Evolutionary conservation across 2,329 filamentous ascomycete genomes (phyloP).

Genomic region (Calonectria pteridis): DNA sequence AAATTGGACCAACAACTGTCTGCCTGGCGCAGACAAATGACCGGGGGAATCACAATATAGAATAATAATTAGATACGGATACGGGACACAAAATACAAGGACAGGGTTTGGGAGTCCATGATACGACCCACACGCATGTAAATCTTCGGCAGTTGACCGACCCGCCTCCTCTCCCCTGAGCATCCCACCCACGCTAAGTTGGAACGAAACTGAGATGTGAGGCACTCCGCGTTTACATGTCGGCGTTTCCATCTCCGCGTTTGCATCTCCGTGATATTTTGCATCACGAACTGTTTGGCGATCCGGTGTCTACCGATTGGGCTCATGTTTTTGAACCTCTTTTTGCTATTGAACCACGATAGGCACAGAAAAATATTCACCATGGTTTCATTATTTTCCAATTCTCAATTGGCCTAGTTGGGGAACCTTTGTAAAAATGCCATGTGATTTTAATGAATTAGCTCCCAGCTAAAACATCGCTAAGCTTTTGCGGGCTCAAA

Average conservation of each 20-base stretch:
- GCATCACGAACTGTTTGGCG: not conserved
- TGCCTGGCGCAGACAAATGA: not conserved
- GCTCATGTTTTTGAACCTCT: not conserved
- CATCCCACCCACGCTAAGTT: not conserved
- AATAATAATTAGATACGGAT: not conserved
- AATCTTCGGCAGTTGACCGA: constrained; percentile 26
- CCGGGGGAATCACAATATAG: not conserved
- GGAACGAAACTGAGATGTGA: not conserved
- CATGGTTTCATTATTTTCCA: not conserved
- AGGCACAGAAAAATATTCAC: not conserved
- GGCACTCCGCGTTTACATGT: not conserved
- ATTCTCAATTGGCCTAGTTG: not conserved
- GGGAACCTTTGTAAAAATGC: not conserved
- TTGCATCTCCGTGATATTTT: not conserved
- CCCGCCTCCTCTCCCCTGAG: not conserved
- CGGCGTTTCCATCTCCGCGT: too few relatives aligned
- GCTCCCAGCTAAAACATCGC: not conserved
- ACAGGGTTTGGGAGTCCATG: constrained; percentile 43
- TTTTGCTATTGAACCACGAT: not conserved
- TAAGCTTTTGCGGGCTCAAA: not conserved
- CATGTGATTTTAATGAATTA: not conserved
- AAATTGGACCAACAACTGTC: not conserved
- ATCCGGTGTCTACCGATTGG: not conserved
- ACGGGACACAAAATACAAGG: not conserved
- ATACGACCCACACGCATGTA: constrained; percentile 48